Evolutionary conservation across 2,329 filamentous ascomycete species (phyloP).

Genomic region (Neopestalotiopsis sp.): DNA sequence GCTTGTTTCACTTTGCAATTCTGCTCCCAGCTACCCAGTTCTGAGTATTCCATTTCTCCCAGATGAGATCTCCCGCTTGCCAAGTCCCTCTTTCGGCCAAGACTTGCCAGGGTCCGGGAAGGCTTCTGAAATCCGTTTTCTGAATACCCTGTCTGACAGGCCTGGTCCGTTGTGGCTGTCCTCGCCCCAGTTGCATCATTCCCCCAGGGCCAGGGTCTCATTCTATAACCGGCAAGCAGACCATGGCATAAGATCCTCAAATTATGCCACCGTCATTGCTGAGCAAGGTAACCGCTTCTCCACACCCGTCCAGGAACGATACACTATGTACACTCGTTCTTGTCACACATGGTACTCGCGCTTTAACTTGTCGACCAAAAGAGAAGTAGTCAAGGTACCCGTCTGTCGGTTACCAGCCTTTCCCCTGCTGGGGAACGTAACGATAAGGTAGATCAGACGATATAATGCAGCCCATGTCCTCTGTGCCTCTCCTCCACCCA

Average conservation of each 20-base stretch:
- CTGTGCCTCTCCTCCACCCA: slow-evolving; percentile 33
- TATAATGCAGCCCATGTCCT: slow-evolving; percentile 50
- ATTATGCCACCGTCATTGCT: slow-evolving; percentile 60
- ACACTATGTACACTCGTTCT: slow-evolving; percentile 31
- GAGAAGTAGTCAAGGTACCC: slow-evolving; percentile 46
- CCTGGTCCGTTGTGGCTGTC: slow-evolving; percentile 36
- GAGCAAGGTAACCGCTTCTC: slow-evolving; percentile 49
- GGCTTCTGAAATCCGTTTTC: slow-evolving; percentile 39
- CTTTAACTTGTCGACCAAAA: slow-evolving; percentile 51
- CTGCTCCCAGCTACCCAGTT: slow-evolving; percentile 43
- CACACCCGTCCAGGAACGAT: slow-evolving; percentile 51
- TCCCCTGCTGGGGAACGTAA: slow-evolving; percentile 35
- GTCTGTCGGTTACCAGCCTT: slow-evolving; percentile 41
- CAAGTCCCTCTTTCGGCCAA: slow-evolving; percentile 37
- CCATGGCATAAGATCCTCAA: slow-evolving; percentile 64
- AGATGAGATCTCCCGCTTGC: slow-evolving; percentile 37
- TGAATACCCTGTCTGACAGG: slow-evolving; percentile 35
- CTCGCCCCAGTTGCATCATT: slow-evolving; percentile 48
- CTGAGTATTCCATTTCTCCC: slow-evolving; percentile 45
- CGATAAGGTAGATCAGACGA: slow-evolving; percentile 51
- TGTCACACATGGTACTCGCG: slow-evolving; percentile 53
- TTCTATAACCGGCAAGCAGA: slow-evolving; percentile 56
- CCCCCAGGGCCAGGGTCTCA: slow-evolving; percentile 43
- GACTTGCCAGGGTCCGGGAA: slow-evolving; percentile 30
- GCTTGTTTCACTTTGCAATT: slow-evolving; percentile 49